Conservation (phyloP, 352 stramenopile genomes). For the Detonula confervacea region DNA sequence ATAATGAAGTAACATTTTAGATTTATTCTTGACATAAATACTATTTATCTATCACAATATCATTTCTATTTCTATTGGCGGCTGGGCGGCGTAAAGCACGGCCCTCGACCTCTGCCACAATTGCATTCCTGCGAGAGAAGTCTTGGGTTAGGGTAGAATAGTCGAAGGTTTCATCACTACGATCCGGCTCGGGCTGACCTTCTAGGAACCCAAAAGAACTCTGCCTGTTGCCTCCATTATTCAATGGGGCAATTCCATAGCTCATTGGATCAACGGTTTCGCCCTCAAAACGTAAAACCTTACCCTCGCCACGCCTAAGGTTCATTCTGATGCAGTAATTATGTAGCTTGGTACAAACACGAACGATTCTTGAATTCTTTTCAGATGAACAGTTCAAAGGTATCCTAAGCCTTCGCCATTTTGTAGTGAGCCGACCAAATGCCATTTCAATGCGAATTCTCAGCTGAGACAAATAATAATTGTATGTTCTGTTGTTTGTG, state of each 20-base stretch:
- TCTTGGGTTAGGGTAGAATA: not conserved
- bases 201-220: not conserved
- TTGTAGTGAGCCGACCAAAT: constrained; percentile 40
- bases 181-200: too few species aligned
- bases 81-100: not conserved
- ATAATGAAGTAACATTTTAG: not conserved
- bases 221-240: not conserved
- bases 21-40: not conserved
- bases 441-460: constrained; percentile 75
- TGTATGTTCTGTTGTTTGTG: constrained; percentile 27
- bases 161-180: constrained; percentile 8
- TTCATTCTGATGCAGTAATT: constrained; percentile 23
- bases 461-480: constrained; percentile 68
- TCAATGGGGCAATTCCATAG: not conserved
- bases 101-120: not conserved
- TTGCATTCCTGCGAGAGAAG: not conserved
- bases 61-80: not conserved
- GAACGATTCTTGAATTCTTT: constrained; percentile 24
- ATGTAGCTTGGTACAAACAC: constrained; percentile 14
- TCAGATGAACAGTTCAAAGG: not conserved
- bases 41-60: too few species aligned
- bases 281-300: not conserved
- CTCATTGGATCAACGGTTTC: not conserved
- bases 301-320: not conserved
- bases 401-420: constrained; percentile 10